Percentiles rank a stretch among this genome's conserved stretches.
phyloP scores from a whole-genome alignment of 208 protist species.

The Porcisia hertigi region DNA sequence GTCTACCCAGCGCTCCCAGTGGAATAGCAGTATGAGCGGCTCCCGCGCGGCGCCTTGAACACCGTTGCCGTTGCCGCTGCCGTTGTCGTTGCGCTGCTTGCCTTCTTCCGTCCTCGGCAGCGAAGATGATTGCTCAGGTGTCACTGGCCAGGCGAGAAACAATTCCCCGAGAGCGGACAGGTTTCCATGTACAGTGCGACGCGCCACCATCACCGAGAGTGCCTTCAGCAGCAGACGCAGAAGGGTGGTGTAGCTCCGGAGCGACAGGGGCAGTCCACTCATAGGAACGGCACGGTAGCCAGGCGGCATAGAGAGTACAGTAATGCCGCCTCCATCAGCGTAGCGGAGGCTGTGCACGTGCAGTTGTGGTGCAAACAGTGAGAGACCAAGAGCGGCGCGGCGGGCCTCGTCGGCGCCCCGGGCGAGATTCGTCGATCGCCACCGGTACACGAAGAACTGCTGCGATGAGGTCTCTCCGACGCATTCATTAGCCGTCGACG shows the following conservation, averaged over 20 bases:
- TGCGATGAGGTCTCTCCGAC: background rate
- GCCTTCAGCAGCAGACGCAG: slow-evolving; percentile 56
- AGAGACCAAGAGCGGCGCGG: slow-evolving; percentile 68
- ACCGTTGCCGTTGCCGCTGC: background rate
- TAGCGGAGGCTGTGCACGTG: slow-evolving; percentile 53
- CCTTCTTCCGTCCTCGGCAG: background rate
- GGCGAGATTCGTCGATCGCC: slow-evolving; percentile 45
- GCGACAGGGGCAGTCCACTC: slow-evolving; percentile 49
- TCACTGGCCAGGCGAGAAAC: slow-evolving; percentile 50
- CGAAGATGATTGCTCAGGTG: background rate
- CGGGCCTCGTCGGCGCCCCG: slow-evolving; percentile 49
- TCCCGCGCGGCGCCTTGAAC: slow-evolving; percentile 4
- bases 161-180: slow-evolving; percentile 56
- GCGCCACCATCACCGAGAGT: slow-evolving; percentile 67
- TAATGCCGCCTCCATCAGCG: slow-evolving; percentile 58
- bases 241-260: slow-evolving; percentile 49
- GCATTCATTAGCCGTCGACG: background rate
- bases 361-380: slow-evolving; percentile 40
- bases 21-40: slow-evolving; percentile 60
- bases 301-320: slow-evolving; percentile 51
- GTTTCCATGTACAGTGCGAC: slow-evolving; percentile 72
- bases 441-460: slow-evolving; percentile 65
- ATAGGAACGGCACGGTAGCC: slow-evolving; percentile 56
- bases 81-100: background rate
- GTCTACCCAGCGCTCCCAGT: slow-evolving; percentile 86